Percentiles rank a stretch among this genome's conserved stretches.
Conservation (phyloP, 768 basidiomycete species). For the Tricholoma sp. region DNA sequence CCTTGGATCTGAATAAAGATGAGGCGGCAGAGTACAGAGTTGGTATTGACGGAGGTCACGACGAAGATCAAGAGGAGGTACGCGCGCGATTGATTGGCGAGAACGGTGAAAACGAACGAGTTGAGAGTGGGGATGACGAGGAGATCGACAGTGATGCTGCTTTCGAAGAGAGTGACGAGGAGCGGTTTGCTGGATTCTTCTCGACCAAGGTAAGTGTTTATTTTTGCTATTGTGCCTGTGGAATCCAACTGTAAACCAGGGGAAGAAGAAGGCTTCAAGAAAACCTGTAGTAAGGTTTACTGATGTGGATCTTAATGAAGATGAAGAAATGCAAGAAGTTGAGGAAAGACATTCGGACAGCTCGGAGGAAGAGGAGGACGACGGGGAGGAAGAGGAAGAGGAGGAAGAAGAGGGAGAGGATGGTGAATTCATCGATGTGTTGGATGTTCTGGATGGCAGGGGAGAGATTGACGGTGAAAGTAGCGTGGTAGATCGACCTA, state of each 20-base stretch:
- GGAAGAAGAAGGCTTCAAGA: constrained; percentile 19
- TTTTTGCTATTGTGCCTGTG: not conserved
- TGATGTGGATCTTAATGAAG: constrained; percentile 67
- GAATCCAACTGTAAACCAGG: constrained; percentile 12
- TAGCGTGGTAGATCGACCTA: constrained; percentile 25
- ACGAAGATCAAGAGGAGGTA: constrained; percentile 33
- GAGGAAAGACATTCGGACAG: constrained; percentile 27
- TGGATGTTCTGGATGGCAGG: constrained; percentile 65
- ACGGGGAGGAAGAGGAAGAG: constrained; percentile 39
- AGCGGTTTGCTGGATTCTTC: constrained; percentile 68
- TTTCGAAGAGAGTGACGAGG: constrained; percentile 78
- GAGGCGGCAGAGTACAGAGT: constrained; percentile 40
- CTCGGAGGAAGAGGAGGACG: constrained; percentile 31
- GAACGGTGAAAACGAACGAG: constrained; percentile 43
- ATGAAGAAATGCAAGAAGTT: constrained; percentile 27
- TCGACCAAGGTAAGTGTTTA: constrained; percentile 33
- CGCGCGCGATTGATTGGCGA: constrained; percentile 48
- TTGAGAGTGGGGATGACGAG: constrained; percentile 74
- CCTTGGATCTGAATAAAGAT: constrained; percentile 51
- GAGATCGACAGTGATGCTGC: constrained; percentile 84
- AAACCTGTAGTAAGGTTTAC: constrained; percentile 35
- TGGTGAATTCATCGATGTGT: constrained; percentile 56
- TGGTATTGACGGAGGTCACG: constrained; percentile 36
- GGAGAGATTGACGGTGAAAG: constrained; percentile 41
- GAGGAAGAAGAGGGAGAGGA: constrained; percentile 42